These are phyloP conservation scores for Daldinia grandis DNA, from an alignment of 495 filamentous ascomycete genomes.

Conservation along the genomic window DNA sequence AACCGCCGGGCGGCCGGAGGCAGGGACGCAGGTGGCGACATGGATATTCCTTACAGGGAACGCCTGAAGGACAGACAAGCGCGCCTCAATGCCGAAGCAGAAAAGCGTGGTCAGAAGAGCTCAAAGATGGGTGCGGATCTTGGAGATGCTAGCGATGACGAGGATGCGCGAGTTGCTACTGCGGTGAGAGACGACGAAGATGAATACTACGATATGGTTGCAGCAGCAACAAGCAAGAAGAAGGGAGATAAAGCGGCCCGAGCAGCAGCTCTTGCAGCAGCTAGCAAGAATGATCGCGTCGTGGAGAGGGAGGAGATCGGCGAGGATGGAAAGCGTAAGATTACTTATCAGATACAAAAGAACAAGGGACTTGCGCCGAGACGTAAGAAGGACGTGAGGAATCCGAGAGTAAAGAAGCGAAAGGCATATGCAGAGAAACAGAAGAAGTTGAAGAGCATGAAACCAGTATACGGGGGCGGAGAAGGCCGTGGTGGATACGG, in stretches of 20 bases:
- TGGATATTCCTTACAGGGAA: conserved; percentile 90
- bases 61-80: conserved; percentile 83
- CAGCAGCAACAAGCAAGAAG: conserved; percentile 75
- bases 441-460: conserved; percentile 89
- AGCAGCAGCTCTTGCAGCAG: conserved; percentile 54
- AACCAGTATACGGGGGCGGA: conserved; percentile 85
- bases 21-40: conserved; percentile 85
- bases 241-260: conserved; percentile 71
- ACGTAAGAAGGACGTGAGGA: conserved; percentile 90
- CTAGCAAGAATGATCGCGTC: conserved; percentile 62
- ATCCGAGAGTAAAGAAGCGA: conserved; percentile 97
- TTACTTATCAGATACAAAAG: conserved; percentile 92
- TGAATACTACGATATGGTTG: conserved; percentile 89
- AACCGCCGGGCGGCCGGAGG: conserved; percentile 85
- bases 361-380: conserved; percentile 93
- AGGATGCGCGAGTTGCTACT: conserved; percentile 62
- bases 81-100: conserved; percentile 85
- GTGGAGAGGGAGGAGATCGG: conserved; percentile 67
- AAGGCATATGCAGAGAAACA: conserved; percentile 91
- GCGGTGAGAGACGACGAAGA: conserved; percentile 69
- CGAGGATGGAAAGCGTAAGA: conserved; percentile 84
- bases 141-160: conserved; percentile 66
- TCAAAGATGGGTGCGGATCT: conserved; percentile 67
- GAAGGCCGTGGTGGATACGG: conserved; percentile 87
- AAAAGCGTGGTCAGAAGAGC: conserved; percentile 76